Percentiles rank a stretch among this genome's conserved stretches.
Evolutionary conservation across 2,329 filamentous ascomycete genomes (phyloP).

Genomic region (Colletotrichum echinochloae): DNA sequence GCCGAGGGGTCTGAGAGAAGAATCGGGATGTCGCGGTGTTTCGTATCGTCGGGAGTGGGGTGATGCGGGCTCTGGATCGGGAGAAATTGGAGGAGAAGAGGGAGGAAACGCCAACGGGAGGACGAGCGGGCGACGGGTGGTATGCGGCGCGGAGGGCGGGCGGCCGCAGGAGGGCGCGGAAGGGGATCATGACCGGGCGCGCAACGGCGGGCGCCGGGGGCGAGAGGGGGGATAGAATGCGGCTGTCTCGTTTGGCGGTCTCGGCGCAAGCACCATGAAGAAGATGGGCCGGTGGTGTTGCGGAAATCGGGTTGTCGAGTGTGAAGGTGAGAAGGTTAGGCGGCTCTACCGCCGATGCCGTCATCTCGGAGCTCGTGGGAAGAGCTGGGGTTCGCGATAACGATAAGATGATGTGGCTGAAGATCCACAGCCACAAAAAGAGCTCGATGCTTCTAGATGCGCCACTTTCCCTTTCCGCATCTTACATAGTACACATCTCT

Average conservation of each 20-base stretch:
- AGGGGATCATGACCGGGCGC: slow-evolving; percentile 41
- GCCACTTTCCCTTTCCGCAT: not conserved
- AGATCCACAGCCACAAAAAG: slow-evolving; percentile 5
- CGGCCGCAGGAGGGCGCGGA: slow-evolving; percentile 42
- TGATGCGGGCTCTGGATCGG: not conserved
- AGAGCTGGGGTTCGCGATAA: slow-evolving; percentile 25
- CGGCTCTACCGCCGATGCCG: slow-evolving; percentile 17
- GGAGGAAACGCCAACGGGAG: slow-evolving; percentile 17
- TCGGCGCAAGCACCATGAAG: not conserved
- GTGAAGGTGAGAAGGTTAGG: not conserved
- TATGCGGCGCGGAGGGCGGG: slow-evolving; percentile 24
- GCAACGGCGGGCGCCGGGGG: slow-evolving; percentile 10
- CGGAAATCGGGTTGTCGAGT: not conserved
- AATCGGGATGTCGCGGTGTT: slow-evolving; percentile 33
- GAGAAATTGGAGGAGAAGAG: slow-evolving; percentile 4
- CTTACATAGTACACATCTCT: not conserved
- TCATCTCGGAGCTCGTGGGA: slow-evolving; percentile 17
- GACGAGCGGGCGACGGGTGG: not conserved
- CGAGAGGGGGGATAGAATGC: not conserved
- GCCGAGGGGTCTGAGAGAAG: slow-evolving; percentile 43
- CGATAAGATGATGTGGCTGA: slow-evolving; percentile 27
- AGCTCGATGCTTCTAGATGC: not conserved
- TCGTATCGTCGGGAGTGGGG: not conserved
- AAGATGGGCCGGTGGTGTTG: too few relatives aligned
- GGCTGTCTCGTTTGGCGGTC: not conserved